Base-by-base conservation (phyloP, 352 stramenopile genomes). In the Globisporangium ultimum region DNA sequence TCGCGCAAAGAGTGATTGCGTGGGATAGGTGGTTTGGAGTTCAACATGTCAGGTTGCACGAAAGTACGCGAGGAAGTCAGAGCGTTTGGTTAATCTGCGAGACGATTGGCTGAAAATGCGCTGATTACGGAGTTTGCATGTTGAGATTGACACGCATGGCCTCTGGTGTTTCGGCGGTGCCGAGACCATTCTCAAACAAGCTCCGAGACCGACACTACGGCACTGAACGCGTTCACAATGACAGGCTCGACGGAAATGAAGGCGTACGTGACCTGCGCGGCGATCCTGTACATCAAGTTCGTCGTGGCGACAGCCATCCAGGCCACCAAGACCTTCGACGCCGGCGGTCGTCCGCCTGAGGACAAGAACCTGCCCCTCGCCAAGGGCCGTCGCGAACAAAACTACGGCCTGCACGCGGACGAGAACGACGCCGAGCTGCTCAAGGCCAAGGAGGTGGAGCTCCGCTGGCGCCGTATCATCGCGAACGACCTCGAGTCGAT, bases 281-380 rank as follows among this genome's bases (percentile, higher is more conserved):
- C 67, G 47, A 51, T 87, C 38, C 68, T 91, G 34, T 91, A 80
- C 68, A 43, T 79, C 73, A 91, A 91, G 77, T 89, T 87, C 65
- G 45, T 89, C 49, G 63, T 79, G 20, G 66, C 65, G 12, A 76
- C 75, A n/a, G 51, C 60, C 10, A 71, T 88, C 22, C 75, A 88
- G 48, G 77, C 58, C 40, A 64, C 47, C 47, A 85, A 85, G 59
- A 87, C 72, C 8, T 88, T 84, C 53, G 60, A 70, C 41, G 59
- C 71, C 2, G 78, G 75, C 38, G 67, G 60, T 5, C 74, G 76
- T n/a, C 63, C 75, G 15, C 74, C 77, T 17, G 77, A 87, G 57
- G 77, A 87, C 64, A 72, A 65, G 48, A 63, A 61, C 12, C 70
- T 83, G 61, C 53, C 67, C 15, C 40, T 78, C 20, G 75, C 73